Evolutionary conservation across 2,329 filamentous ascomycete species (phyloP).

Genomic region (Pseudonectria foliicola): DNA sequence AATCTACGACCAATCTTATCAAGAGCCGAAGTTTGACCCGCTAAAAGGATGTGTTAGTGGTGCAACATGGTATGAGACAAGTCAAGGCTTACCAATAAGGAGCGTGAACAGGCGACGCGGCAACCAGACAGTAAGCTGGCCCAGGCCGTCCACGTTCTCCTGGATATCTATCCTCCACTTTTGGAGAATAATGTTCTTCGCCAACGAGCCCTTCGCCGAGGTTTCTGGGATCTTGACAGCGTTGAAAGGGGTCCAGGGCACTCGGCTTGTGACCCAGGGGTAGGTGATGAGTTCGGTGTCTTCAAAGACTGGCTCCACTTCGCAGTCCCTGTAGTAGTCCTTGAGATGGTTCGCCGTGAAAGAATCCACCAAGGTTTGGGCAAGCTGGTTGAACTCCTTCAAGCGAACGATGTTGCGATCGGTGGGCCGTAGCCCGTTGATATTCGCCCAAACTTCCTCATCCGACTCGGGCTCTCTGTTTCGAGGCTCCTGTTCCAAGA

Average conservation of each 20-base stretch:
- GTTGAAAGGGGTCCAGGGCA: conserved; percentile 35
- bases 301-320: not conserved
- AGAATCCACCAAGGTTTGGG: conserved; percentile 31
- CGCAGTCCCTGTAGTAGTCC: conserved; percentile 30
- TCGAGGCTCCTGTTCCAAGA: conserved; percentile 21
- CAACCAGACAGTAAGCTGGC: conserved; percentile 34
- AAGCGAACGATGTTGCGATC: conserved; percentile 30
- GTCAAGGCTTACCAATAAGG: conserved; percentile 34
- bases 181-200: conserved; percentile 37
- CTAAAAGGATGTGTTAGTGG: too few species aligned
- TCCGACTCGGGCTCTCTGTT: conserved; percentile 15
- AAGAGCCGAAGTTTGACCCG: conserved; percentile 15
- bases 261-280: conserved; percentile 35
- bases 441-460: conserved; percentile 36
- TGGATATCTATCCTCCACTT: conserved; percentile 44
- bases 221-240: conserved; percentile 8
- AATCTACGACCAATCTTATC: conserved; percentile 23
- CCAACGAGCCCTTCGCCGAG: conserved; percentile 34
- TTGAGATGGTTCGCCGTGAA: conserved; percentile 42
- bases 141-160: conserved; percentile 37
- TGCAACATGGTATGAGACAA: not conserved
- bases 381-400: conserved; percentile 35
- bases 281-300: conserved; percentile 15
- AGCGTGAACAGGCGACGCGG: conserved; percentile 35
- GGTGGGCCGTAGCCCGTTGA: conserved; percentile 41